Evolutionary conservation across 768 basidiomycete species (phyloP), one percentile per base, ranked within the genome.

Genomic region (Termitomyces bulborhizus): DNA sequence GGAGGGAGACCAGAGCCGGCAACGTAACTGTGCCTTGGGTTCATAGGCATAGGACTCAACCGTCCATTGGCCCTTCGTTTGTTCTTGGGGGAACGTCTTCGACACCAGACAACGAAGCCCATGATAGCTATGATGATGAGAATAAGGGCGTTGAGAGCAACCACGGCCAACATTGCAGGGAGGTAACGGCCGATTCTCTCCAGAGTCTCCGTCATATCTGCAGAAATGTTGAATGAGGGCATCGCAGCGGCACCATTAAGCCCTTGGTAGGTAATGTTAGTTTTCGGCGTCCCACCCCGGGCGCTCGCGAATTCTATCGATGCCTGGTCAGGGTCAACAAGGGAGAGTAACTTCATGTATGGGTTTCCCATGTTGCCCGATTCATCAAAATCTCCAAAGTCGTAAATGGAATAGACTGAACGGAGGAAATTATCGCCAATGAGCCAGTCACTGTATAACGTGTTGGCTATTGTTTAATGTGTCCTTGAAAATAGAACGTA

Each of bases 381-480:
- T 12, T 76, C 66, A 63, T 84, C 80, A 60, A 82, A 90, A 70
- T 93, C 88, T 24, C 90, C 90, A 65, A 87, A 93, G 68, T 92
- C 87, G 67, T 91, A 93, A 54, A 93, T 71, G 7, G 88, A 80
- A 68, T 93, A 93, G 39, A 92, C 72, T 15, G 88, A 88, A 56
- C 91, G 89, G 56, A 93, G 77, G 65, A 90, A 78, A 63, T 89
- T 92, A 69, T 88, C 90, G 21, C 91, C 91, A 51, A 92, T 65
- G 44, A 93, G 75, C 84, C 88, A 87, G 66, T 93, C 91, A 65
- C 89, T 91, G 57, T 18, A 59, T 53, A 21, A 49, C n/a, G 2
- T 12, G 56, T 41, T 39, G 53, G 47, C 16, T 5, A 51, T n/a
- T 12, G 6, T 24, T 37, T 26, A 21, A 8, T 18, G 3, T 47